phyloP scores from a whole-genome alignment of 208 protist species.

The Angomonas ambiguus region DNA sequence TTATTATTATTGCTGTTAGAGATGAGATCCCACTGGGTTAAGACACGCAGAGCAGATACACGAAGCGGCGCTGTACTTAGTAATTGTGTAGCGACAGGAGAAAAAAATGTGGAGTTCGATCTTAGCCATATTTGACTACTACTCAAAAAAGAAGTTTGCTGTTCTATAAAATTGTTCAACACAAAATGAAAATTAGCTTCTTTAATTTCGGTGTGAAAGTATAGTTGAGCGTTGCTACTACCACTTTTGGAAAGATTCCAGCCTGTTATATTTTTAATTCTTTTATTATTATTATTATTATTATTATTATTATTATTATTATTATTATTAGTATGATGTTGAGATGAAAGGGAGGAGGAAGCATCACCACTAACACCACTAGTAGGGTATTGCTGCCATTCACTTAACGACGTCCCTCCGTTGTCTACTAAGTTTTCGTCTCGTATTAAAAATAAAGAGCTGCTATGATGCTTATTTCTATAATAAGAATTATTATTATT shows the following conservation, averaged over 20 bases:
- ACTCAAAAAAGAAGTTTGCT: background rate
- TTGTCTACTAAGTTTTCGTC: background rate
- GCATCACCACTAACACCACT: no score
- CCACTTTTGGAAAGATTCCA: background rate
- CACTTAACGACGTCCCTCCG: background rate
- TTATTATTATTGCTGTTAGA: background rate
- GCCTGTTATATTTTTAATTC: slow-evolving; percentile 1
- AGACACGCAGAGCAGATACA: background rate
- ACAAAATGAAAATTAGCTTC: background rate
- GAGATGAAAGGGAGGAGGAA: no score
- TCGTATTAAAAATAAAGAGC: background rate
- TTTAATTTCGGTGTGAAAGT: background rate
- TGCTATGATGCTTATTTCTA: no score
- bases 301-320: background rate
- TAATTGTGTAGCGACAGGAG: background rate
- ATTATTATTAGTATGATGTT: background rate
- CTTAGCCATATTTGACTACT: background rate
- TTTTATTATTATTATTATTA: slow-evolving; percentile 1
- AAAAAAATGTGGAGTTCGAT: background rate
- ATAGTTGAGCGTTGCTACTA: background rate
- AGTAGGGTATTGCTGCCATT: background rate
- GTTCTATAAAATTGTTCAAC: background rate
- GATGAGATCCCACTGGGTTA: background rate
- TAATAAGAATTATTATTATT: no score
- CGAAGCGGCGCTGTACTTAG: background rate